Conservation (phyloP, 371 early-diverging fungal species). For the Mortierella sp. region DNA sequence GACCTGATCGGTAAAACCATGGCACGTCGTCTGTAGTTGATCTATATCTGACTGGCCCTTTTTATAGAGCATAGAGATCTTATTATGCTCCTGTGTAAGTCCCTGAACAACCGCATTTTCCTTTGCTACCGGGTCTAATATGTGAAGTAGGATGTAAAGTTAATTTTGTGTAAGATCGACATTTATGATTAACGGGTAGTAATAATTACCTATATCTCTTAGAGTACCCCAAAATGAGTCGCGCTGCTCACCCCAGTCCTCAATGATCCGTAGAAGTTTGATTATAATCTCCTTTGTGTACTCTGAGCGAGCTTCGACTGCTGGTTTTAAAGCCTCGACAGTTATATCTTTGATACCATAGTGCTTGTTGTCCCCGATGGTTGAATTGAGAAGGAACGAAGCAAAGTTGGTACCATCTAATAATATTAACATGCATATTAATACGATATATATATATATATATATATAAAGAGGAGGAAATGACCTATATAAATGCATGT, state of each 20-base stretch:
- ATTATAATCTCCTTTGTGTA: slow-evolving; percentile 50
- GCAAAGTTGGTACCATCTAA: slow-evolving; percentile 35
- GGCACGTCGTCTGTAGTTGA: slow-evolving; percentile 42
- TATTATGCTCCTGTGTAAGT: slow-evolving; percentile 37
- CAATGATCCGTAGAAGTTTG: slow-evolving; percentile 34
- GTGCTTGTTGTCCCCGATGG: slow-evolving; percentile 14
- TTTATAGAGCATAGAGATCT: slow-evolving; percentile 28
- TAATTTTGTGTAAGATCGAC: no score
- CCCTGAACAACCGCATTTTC: slow-evolving; percentile 24
- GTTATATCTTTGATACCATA: slow-evolving; percentile 29
- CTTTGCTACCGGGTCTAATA: slow-evolving; percentile 36
- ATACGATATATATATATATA: not conserved
- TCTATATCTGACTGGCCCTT: slow-evolving; percentile 39
- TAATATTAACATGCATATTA: not conserved
- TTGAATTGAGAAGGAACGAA: slow-evolving; percentile 34
- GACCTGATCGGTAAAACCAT: slow-evolving; percentile 44
- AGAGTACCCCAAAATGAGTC: slow-evolving; percentile 40
- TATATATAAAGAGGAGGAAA: not conserved
- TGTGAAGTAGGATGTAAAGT: not conserved
- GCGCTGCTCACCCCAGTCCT: slow-evolving; percentile 40
- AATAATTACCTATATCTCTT: slow-evolving; percentile 22
- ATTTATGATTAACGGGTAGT: not conserved
- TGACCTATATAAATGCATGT: not conserved
- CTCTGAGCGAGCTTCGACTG: slow-evolving; percentile 31
- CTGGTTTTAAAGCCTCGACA: slow-evolving; percentile 24